Evolutionary conservation across 768 basidiomycete genomes (phyloP), one percentile per base, ranked within the genome.

Genomic region (Tricholoma flavovirens): DNA sequence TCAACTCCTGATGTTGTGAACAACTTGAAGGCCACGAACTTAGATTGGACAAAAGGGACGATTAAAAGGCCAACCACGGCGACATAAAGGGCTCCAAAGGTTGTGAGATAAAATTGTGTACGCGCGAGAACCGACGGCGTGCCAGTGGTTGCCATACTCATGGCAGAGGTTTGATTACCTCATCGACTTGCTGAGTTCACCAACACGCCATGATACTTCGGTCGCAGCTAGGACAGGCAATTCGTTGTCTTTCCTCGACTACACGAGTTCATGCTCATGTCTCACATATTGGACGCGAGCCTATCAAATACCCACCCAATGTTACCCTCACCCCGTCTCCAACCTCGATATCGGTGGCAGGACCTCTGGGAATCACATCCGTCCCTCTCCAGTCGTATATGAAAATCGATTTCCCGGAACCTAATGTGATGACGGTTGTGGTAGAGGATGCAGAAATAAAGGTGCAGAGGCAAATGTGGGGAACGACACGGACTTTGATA

Each of bases 401-500:
- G 69, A 72, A 72, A 55, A 67, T 81, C 56, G 70, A 70, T 50
- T 73, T 75, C 49, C 69, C 77, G 1, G 67, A 73, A 38, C 65
- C 72, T 45, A 66, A 71, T 56, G 67, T 67, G 12, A 66, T 81
- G 62, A 68, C 73, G n/a, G 67, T 82, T 21, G 58, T 78, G 6
- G 84, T 96, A 43, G 79, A 87, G 60, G 77, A 93, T 64, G 76
- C 87, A 1, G 75, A 78, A 40, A 67, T 83, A 51, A 89, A 91
- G 68, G 73, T 82, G 52, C 95, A 98, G 70, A 83, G 91, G 42
- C 82, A 87, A 56, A 87, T 91, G 80, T 98, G 96, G 95, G 96
- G 96, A n/a, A 84, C 91, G 45, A 95, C 92, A 12, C 84, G 95
- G 53, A 88, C 93, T 0, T 79, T 94, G 61, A 90, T 98, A 67